Evolutionary conservation across 2,329 filamentous ascomycete genomes (phyloP), one percentile per base, ranked within the genome.

Genomic region (Venturia nashicola): DNA sequence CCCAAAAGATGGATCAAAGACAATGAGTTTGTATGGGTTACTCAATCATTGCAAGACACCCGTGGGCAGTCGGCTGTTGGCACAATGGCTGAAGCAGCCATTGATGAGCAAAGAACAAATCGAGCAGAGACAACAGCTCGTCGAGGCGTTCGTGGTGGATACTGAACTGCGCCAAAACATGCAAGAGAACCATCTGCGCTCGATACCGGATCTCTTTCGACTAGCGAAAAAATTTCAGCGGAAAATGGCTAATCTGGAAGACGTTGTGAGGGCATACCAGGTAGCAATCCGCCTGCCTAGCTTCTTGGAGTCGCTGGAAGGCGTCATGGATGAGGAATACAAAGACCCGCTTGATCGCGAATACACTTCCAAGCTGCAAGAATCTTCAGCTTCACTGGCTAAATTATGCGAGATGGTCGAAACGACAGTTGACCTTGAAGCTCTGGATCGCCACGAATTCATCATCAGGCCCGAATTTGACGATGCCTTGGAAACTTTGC

Each of bases 391-490:
- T 70, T 90, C 86, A 70, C 82, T 99, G 61, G 86, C 83, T 34
- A 96, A 91, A 72, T 80, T 99, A 12, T 90, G 93, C 71, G 94
- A 99, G 73, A 97, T 99, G 91, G 94, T 99, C 0, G 94, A 99
- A 78, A 96, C 94, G 1, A 99, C 95, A 0, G 92, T 99, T 16
- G 94, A 99, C 71, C 83, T 99, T 0, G 90, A 96, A 65, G 94
- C 94, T 2, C 83, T 99, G 12, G 93, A 99, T 71, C 91, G 94
- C 68, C 94, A 99, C 72, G 94, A 99, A 73, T 99, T 95, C 76
- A 93, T 97, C 70, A 99, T 99, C 82, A 99, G 97, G 76, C 90
- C 95, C 0, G 94, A 99, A 72, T 99, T 97, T 68, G 94, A 99
- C 71, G 91, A 97, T 65, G 84, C 86, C 63, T 80, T 99, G 44